Evolutionary conservation across 805 yeast species (phyloP), one percentile per base, ranked within the genome.

Genomic region (Wickerhamiella cacticola): DNA sequence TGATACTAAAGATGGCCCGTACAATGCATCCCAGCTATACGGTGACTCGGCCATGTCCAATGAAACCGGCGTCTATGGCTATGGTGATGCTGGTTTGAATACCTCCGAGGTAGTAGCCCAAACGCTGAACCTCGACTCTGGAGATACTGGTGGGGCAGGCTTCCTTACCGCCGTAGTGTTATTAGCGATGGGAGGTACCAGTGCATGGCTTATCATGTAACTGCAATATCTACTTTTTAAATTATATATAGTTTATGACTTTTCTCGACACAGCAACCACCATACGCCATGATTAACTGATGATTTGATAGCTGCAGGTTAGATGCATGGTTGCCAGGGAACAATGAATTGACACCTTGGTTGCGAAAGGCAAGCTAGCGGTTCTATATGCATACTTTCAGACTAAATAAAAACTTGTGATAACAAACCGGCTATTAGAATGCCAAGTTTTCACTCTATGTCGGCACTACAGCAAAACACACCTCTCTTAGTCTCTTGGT

Each of bases 81-180:
- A 53, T 48, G 52, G 53, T 28, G 48, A 51, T n/a, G 62, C 62
- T n/a, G 62, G 62, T 13, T 41, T 55, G 35, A 56, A 57, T 50
- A 35, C 48, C 23, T 31, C 56, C 3, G 44, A 50, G 3, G 50
- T 51, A n/a, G 36, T 43, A 9, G 55, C 60, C 8, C 50, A 51
- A 41, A 19, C 28, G 10, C 55, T 58, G 1, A 29, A 45, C 25
- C 41, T 58, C 12, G 48, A 42, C 28, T 61, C 66, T 0, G 76
- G 75, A 50, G 94, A 83, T 58, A 75, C 71, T 56, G 95, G 82
- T 1, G 96, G 95, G 42, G 95, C 95, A 1, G 89, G 92, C 48
- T 68, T 86, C 22, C 64, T 84, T 41, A 87, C 96, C 0, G 92
- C 89, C 1, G 62, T 83, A 9, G 80, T 82, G 0, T 62, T 83